phyloP scores from a whole-genome alignment of 495 filamentous ascomycete genomes.

The Talaromyces proteolyticus region DNA sequence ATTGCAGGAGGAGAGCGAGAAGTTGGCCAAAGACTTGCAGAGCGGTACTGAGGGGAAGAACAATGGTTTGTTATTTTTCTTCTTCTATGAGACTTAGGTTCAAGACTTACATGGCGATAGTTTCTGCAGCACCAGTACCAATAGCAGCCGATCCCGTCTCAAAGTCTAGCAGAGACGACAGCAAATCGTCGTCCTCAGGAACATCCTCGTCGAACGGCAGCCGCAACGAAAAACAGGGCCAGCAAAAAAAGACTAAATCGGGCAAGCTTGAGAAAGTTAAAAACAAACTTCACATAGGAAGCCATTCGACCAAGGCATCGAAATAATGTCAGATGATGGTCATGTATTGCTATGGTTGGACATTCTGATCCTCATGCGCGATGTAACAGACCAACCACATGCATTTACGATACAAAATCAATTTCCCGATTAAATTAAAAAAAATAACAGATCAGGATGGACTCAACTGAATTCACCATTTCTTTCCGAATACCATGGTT shows the following conservation, averaged over 20 bases:
- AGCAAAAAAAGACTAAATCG: slow-evolving; percentile 9
- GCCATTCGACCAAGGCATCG: slow-evolving; percentile 4
- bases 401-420: background rate
- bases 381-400: background rate
- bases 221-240: background rate
- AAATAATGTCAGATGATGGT: no score
- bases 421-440: background rate
- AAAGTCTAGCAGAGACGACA: background rate
- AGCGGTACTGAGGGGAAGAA: no score
- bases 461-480: background rate
- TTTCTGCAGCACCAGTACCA: background rate
- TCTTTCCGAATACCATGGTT: background rate
- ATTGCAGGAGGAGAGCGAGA: slow-evolving; percentile 5
- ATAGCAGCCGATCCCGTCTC: background rate
- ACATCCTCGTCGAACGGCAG: slow-evolving; percentile 3
- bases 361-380: no score
- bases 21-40: slow-evolving; percentile 5
- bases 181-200: background rate
- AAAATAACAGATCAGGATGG: background rate
- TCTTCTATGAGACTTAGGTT: no score
- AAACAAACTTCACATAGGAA: slow-evolving; percentile 25
- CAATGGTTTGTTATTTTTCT: no score
- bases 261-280: slow-evolving; percentile 21
- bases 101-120: no score
- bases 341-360: no score